Evolutionary conservation across 768 basidiomycete genomes (phyloP).

Genomic region (Russula dissimulans): DNA sequence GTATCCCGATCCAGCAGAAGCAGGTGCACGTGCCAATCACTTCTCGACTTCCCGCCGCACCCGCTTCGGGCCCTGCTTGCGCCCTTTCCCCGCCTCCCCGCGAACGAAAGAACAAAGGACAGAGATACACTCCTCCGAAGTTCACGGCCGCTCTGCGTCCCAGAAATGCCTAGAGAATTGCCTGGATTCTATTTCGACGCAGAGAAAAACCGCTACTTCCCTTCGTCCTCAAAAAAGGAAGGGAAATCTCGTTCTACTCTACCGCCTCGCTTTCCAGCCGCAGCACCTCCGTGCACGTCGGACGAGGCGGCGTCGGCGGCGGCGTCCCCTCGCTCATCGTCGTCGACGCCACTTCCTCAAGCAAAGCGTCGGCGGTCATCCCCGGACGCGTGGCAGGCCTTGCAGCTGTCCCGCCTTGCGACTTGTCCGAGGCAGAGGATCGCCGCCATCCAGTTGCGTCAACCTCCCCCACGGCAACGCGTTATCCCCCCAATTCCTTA

Average conservation of each 20-base stretch:
- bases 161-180: slow-evolving; percentile 20
- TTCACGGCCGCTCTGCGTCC: neutral
- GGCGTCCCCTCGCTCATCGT: neutral
- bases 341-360: neutral
- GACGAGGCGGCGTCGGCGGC: neutral
- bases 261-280: neutral
- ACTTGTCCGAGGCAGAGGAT: slow-evolving; percentile 7
- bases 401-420: slow-evolving; percentile 4
- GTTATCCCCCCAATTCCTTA: neutral
- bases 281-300: neutral
- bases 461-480: neutral
- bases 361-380: neutral
- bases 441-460: slow-evolving; percentile 10
- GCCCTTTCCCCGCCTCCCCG: no score
- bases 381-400: slow-evolving; percentile 1
- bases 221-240: slow-evolving; percentile 17
- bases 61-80: no score
- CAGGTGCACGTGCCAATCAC: no score
- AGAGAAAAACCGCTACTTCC: slow-evolving; percentile 22
- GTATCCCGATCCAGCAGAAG: no score
- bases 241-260: neutral
- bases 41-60: no score
- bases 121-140: neutral
- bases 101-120: no score
- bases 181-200: slow-evolving; percentile 25